Conservation (phyloP, 139 green algal genomes). For the Chlorella sp. region DNA sequence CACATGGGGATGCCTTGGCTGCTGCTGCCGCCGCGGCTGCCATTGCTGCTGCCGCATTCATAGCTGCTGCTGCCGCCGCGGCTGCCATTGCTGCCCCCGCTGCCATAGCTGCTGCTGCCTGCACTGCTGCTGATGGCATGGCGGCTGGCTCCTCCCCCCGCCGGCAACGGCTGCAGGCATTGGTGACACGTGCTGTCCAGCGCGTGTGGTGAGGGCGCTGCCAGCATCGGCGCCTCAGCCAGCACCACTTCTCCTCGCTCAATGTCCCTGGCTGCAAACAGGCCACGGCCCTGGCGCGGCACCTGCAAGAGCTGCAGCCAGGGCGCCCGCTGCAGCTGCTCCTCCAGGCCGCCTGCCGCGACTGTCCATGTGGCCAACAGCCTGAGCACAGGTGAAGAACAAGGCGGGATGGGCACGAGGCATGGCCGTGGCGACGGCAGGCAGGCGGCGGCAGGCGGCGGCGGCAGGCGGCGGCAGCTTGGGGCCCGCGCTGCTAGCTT, state of each 20-base stretch:
- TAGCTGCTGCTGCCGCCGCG: background rate
- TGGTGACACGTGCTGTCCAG: conserved; percentile 22
- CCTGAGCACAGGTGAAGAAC: background rate
- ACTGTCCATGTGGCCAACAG: background rate
- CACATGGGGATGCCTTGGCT: conserved; percentile 1
- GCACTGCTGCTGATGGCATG: no score
- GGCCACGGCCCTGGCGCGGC: conserved; percentile 20
- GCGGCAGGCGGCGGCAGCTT: no score
- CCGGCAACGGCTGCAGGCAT: conserved; percentile 35
- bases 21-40: background rate
- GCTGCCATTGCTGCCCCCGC: background rate
- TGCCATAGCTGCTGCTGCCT: background rate
- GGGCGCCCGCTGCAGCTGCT: background rate
- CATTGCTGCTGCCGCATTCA: background rate
- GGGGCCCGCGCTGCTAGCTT: no score
- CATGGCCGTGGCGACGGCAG: background rate
- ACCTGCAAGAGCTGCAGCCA: conserved; percentile 35
- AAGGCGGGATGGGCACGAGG: no score
- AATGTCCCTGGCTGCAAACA: conserved; percentile 34
- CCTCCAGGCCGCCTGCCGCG: background rate
- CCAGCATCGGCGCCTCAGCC: conserved; percentile 29
- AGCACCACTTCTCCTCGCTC: conserved; percentile 22
- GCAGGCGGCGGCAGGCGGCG: background rate
- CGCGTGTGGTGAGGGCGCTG: background rate
- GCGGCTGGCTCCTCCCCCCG: background rate